phyloP scores from a whole-genome alignment of 1,284 basidiomycete species.

The Omphalotus olearius region DNA sequence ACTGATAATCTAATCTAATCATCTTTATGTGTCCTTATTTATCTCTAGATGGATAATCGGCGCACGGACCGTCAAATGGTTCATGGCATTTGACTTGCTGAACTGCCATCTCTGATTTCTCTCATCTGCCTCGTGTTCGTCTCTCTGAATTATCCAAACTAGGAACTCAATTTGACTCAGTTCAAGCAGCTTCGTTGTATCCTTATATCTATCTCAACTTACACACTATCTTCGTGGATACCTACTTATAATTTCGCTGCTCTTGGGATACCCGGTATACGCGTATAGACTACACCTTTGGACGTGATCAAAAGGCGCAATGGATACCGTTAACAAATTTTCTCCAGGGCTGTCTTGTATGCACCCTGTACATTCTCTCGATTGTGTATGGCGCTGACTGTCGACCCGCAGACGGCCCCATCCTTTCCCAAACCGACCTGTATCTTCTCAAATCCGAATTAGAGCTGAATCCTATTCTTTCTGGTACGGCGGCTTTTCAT shows the following conservation, averaged over 20 bases:
- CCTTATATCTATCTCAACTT: neutral
- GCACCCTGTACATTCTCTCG: slow-evolving; percentile 6
- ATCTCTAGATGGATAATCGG: neutral
- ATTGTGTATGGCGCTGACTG: neutral
- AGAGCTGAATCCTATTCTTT: slow-evolving; percentile 68
- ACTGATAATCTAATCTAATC: slow-evolving; percentile 9
- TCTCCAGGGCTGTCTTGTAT: slow-evolving; percentile 27
- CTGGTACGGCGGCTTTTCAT: slow-evolving; percentile 47
- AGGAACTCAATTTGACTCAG: no score
- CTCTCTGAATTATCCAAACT: neutral
- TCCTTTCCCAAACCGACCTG: slow-evolving; percentile 69
- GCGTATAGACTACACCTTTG: slow-evolving; percentile 1
- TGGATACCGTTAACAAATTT: slow-evolving; percentile 27
- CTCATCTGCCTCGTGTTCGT: neutral
- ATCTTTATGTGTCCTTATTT: neutral
- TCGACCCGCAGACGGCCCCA: slow-evolving; percentile 67
- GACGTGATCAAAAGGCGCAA: slow-evolving; percentile 4
- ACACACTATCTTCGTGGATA: neutral
- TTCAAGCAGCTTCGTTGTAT: no score
- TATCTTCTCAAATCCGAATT: slow-evolving; percentile 67
- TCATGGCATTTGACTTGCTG: no score
- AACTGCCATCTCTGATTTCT: no score
- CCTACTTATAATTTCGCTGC: neutral
- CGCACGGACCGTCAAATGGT: no score
- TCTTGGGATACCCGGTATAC: neutral